Evolutionary conservation across 768 basidiomycete genomes (phyloP).

Genomic region (Russula vinacea): DNA sequence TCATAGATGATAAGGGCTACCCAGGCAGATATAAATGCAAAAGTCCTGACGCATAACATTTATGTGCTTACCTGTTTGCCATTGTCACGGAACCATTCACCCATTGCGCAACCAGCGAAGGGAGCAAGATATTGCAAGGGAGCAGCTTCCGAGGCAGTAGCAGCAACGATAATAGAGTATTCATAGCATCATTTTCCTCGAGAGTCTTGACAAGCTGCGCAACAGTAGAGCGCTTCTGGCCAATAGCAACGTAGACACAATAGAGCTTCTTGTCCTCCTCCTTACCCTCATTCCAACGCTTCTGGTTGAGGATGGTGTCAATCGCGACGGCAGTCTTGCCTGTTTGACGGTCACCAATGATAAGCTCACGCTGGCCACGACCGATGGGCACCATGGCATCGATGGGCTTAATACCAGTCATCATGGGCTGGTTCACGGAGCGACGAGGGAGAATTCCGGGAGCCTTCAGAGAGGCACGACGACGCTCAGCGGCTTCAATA

Average conservation of each 20-base stretch:
- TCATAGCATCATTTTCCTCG: constrained; percentile 99
- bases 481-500: constrained; percentile 88
- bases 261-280: constrained; percentile 98
- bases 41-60: not conserved
- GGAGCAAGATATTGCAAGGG: constrained; percentile 99
- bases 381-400: constrained; percentile 99
- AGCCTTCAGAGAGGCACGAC: constrained; percentile 97
- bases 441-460: constrained; percentile 99
- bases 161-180: constrained; percentile 99
- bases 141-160: constrained; percentile 98
- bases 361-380: constrained; percentile 99
- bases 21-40: not conserved
- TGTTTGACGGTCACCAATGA: constrained; percentile 99
- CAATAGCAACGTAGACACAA: constrained; percentile 99
- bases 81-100: constrained; percentile 99
- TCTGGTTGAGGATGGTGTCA: constrained; percentile 99
- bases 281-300: constrained; percentile 97
- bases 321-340: constrained; percentile 99
- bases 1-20: constrained; percentile 97
- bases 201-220: constrained; percentile 99
- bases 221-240: constrained; percentile 99
- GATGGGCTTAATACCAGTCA: constrained; percentile 99
- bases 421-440: constrained; percentile 99
- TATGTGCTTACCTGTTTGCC: constrained; percentile 86
- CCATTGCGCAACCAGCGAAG: constrained; percentile 99